Evolutionary conservation across 1,139 yeast species (phyloP).

Genomic region (Suhomyces kunorum): DNA sequence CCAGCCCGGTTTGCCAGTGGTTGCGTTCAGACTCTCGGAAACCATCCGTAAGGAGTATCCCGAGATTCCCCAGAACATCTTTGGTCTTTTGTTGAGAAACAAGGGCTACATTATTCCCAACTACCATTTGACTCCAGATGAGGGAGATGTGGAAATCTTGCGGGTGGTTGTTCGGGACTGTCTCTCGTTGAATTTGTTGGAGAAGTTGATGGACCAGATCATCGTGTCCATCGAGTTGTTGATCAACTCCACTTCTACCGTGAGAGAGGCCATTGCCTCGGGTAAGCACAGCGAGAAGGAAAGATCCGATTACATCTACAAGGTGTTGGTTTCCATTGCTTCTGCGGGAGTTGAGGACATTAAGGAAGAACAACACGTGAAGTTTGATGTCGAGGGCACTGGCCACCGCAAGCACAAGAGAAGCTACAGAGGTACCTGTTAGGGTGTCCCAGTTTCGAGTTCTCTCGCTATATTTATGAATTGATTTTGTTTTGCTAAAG

Average conservation of each 20-base stretch:
- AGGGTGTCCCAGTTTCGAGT: too few relatives aligned
- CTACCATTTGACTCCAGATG: constrained; percentile 75
- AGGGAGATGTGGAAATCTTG: constrained; percentile 61
- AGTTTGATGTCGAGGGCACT: constrained; percentile 26
- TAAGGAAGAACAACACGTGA: constrained; percentile 27
- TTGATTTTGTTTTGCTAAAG: too few relatives aligned
- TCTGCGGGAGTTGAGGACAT: constrained; percentile 38
- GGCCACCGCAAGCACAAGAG: constrained; percentile 35
- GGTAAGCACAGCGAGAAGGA: constrained; percentile 23
- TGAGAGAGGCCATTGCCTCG: constrained; percentile 22
- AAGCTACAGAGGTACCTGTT: constrained; percentile 60
- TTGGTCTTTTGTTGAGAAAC: constrained; percentile 72
- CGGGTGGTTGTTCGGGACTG: constrained; percentile 83
- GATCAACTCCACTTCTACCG: constrained; percentile 37
- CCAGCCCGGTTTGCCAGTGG: constrained; percentile 85
- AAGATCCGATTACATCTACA: constrained; percentile 29
- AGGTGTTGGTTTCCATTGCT: constrained; percentile 40
- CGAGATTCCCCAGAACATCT: constrained; percentile 79
- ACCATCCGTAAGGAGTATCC: constrained; percentile 62
- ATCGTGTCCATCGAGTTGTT: constrained; percentile 57
- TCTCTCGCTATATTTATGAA: too few relatives aligned
- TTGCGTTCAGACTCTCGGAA: constrained; percentile 73
- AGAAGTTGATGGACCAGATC: constrained; percentile 68
- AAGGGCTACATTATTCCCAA: constrained; percentile 90
- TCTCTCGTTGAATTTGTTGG: constrained; percentile 69